phyloP scores from a whole-genome alignment of 177 flowering plant genomes.

The Vitis hybrid region DNA sequence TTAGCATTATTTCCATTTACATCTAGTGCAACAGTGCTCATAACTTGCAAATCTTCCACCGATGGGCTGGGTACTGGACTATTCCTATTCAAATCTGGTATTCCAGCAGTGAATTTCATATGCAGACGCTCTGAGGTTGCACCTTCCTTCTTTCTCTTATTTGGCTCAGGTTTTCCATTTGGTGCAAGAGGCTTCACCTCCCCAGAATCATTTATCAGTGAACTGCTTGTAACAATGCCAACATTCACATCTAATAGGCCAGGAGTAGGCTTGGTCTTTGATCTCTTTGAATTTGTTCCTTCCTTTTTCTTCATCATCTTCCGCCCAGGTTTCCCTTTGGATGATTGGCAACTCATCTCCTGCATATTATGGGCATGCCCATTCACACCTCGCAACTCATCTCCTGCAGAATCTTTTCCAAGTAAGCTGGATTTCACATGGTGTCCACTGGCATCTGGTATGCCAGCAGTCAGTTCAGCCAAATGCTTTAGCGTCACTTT shows the following conservation, averaged over 20 bases:
- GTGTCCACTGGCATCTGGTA: background rate
- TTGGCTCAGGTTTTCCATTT: constrained; percentile 3
- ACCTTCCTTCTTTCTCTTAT: constrained; percentile 10
- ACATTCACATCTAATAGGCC: constrained; percentile 22
- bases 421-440: constrained; percentile 2
- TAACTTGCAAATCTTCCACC: constrained; percentile 12
- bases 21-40: constrained; percentile 5
- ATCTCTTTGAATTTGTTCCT: background rate
- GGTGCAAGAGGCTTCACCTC: background rate
- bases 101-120: background rate
- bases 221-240: constrained; percentile 1
- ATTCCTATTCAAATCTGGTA: constrained; percentile 35
- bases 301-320: constrained; percentile 21
- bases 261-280: constrained; percentile 18
- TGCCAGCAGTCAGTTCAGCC: background rate
- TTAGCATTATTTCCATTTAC: constrained; percentile 3
- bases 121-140: background rate
- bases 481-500: background rate
- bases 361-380: background rate
- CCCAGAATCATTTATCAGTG: constrained; percentile 4
- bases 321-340: constrained; percentile 8
- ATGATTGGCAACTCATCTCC: constrained; percentile 3
- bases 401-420: constrained; percentile 11
- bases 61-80: background rate
- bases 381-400: background rate